Conservation (phyloP, 208 protist genomes). For the Leishmania amazonensis region DNA sequence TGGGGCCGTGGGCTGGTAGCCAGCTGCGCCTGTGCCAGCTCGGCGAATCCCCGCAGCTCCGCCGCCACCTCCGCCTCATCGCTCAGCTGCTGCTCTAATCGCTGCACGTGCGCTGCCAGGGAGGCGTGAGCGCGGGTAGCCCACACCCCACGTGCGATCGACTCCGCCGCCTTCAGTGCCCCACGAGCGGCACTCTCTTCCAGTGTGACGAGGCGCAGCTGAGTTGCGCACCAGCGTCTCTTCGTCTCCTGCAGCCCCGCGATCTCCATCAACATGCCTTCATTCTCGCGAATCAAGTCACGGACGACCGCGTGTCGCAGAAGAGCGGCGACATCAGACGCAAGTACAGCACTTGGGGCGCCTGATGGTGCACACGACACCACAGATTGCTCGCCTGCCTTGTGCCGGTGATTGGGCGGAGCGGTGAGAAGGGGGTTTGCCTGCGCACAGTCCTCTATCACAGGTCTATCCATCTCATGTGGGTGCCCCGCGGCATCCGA, state of each 20-base stretch:
- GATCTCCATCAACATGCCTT: conserved; percentile 49
- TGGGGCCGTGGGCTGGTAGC: conserved; percentile 5
- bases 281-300: conserved; percentile 58
- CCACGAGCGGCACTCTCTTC: conserved; percentile 20
- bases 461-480: background rate
- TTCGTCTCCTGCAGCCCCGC: conserved; percentile 20
- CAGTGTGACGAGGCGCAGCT: background rate
- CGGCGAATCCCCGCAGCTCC: conserved; percentile 47
- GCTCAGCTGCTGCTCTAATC: conserved; percentile 18
- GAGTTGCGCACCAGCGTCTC: background rate
- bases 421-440: background rate
- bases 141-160: conserved; percentile 15
- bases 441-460: background rate
- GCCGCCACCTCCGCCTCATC: conserved; percentile 30
- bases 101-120: conserved; percentile 3
- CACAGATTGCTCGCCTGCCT: background rate
- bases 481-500: background rate
- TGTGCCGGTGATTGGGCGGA: background rate
- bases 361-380: background rate
- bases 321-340: background rate
- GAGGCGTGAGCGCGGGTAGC: conserved; percentile 1
- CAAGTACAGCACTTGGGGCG: background rate
- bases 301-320: conserved; percentile 38
- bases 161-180: conserved; percentile 22
- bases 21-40: conserved; percentile 53